Evolutionary conservation across 345 rosid species (phyloP), one percentile per base, ranked within the genome.

Genomic region (Geranium rotundifolium): DNA sequence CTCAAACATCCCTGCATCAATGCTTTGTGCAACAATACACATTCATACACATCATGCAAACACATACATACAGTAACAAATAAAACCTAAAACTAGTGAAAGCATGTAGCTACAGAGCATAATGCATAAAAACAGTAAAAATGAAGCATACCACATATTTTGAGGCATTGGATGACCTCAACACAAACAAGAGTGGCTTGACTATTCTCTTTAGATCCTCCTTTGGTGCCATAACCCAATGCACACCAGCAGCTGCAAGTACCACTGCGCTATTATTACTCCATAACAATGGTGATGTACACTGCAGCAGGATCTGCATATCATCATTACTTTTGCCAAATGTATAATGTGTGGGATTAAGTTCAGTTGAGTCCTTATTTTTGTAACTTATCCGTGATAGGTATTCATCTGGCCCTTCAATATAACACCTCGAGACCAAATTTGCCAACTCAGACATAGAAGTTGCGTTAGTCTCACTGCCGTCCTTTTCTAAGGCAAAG

Each of bases 281-380:
- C 97, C 97, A 86, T 55, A 93, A 67, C 84, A 93, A 77, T 29
- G 99, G 99, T 37, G 86, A 83, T n/a, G 97, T 86, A 78, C 96
- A 83, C 67, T 78, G 85, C 71, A 90, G 87, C 69, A 93, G 80
- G 70, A 88, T 73, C 84, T 84, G 81, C 68, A 93, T 79, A 66
- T 86, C 90, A 60, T 81, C 85, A 69, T 89, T 92, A 71, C 71
- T 70, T 78, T 73, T 79, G 66, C 72, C 63, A 72, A 95, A 87
- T 14, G 89, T 86, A 76, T 82, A 87, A 61, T 71, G 77, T 60
- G 72, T 72, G 66, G 63, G 71, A 72, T 63, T 58, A 59, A 85
- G 72, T 29, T 77, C 79, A 56, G 71, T 62, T 54, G 79, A 65
- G 68, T 46, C 75, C 60, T 29, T 67, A 31, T 77, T 76, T 17